These are phyloP conservation scores for Paramarasmius palmivorus DNA, from an alignment of 1,284 basidiomycete species.

Conservation along the genomic window DNA sequence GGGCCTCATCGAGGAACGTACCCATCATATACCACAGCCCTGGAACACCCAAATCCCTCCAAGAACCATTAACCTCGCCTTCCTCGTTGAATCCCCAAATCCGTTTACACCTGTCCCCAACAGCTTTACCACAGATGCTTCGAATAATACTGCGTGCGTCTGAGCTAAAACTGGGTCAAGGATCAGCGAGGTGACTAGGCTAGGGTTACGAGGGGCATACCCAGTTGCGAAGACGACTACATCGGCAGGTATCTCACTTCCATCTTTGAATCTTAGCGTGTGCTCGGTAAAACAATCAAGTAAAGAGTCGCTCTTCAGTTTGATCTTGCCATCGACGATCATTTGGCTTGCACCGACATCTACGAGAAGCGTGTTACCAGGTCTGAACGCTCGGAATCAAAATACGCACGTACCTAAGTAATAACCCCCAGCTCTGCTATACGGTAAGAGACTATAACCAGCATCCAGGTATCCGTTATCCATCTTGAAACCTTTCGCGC, in stretches of 20 bases:
- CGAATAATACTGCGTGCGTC: slow-evolving; percentile 30
- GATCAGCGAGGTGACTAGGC: too few relatives aligned
- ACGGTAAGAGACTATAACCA: slow-evolving; percentile 31
- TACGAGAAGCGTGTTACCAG: too few relatives aligned
- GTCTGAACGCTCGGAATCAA: slow-evolving; percentile 38
- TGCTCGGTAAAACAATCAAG: slow-evolving; percentile 47
- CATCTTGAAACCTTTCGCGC: slow-evolving; percentile 28
- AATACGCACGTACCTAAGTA: slow-evolving; percentile 38
- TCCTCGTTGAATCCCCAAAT: slow-evolving; percentile 62
- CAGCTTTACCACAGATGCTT: slow-evolving; percentile 45
- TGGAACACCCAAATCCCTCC: slow-evolving; percentile 52
- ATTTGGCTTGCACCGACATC: slow-evolving; percentile 66
- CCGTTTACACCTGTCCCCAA: slow-evolving; percentile 36
- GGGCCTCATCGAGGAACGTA: slow-evolving; percentile 24
- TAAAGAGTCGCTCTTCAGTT: slow-evolving; percentile 52
- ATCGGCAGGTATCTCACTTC: slow-evolving; percentile 52
- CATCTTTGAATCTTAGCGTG: slow-evolving; percentile 52
- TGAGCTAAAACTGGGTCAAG: too few relatives aligned
- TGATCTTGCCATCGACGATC: slow-evolving; percentile 65
- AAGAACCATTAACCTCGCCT: slow-evolving; percentile 54
- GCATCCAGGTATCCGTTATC: slow-evolving; percentile 28
- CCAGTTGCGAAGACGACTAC: slow-evolving; percentile 55
- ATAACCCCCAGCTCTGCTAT: slow-evolving; percentile 39
- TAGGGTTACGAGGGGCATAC: slow-evolving; percentile 16
- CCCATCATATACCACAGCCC: slow-evolving; percentile 62